These are phyloP conservation scores for Pneumocystis carinii DNA, from an alignment of 1,139 yeast genomes.

Conservation along the genomic window DNA sequence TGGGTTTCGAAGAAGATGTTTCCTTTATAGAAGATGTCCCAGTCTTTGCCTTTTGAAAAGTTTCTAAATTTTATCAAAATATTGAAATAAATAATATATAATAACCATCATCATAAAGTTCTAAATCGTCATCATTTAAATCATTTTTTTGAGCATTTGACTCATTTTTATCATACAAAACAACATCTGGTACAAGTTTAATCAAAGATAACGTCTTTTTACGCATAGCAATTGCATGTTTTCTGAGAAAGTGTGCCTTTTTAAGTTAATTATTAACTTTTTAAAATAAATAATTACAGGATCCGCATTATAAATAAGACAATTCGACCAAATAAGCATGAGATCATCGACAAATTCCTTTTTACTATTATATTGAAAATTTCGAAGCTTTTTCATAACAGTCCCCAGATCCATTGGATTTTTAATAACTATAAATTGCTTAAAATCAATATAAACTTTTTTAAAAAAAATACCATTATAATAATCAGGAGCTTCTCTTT, in stretches of 20 bases:
- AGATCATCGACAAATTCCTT: constrained; percentile 83
- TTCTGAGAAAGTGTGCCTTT: constrained; percentile 57
- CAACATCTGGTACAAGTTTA: constrained; percentile 80
- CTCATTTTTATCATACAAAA: constrained; percentile 65
- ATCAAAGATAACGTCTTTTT: constrained; percentile 61
- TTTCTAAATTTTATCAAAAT: not conserved
- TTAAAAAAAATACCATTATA: not conserved
- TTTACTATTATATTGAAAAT: constrained; percentile 66
- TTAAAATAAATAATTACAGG: constrained; percentile 32
- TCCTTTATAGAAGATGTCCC: constrained; percentile 1
- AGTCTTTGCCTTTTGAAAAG: not conserved
- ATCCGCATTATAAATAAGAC: constrained; percentile 84
- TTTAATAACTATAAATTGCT: constrained; percentile 76
- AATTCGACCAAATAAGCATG: constrained; percentile 90
- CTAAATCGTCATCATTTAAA: constrained; percentile 15
- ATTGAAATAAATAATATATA: not conserved
- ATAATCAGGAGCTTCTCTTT: constrained; percentile 72
- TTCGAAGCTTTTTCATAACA: constrained; percentile 74
- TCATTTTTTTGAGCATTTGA: constrained; percentile 62
- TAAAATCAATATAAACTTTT: not conserved
- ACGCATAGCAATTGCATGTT: constrained; percentile 93
- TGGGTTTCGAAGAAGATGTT: not conserved
- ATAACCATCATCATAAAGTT: not conserved
- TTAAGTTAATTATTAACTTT: not conserved
- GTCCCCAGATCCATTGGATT: constrained; percentile 95